A percentile compares a stretch with the other conserved stretches of the same genome.
Evolutionary conservation across 2,329 filamentous ascomycete species (phyloP).

Genomic region (Periconia sp.): DNA sequence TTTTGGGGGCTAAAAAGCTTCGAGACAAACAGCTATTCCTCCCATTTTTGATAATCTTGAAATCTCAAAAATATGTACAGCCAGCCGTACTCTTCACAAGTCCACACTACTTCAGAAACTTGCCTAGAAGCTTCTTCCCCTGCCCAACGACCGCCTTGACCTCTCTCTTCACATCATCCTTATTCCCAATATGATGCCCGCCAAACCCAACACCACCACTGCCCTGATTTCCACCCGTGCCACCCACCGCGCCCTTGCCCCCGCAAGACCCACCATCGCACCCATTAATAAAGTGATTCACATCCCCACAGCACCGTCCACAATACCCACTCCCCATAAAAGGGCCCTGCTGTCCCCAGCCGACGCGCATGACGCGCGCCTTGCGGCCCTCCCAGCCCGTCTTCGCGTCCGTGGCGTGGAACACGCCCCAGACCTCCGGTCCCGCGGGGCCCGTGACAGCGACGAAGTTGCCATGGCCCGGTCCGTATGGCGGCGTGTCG

Average conservation of each 20-base stretch:
- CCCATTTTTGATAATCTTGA: no score
- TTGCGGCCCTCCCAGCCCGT: conserved; percentile 51
- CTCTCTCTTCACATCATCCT: conserved; percentile 19
- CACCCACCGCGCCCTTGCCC: conserved; percentile 24
- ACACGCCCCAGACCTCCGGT: conserved; percentile 47
- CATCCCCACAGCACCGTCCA: conserved; percentile 33
- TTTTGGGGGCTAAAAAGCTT: no score
- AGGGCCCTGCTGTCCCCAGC: conserved; percentile 39
- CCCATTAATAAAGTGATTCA: conserved; percentile 35
- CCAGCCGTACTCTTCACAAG: neutral
- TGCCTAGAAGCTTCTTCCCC: conserved; percentile 26
- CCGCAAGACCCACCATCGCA: conserved; percentile 30
- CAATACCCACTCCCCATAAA: conserved; percentile 48
- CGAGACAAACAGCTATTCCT: no score
- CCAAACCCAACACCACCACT: conserved; percentile 1
- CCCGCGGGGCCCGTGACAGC: conserved; percentile 35
- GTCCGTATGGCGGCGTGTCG: conserved; percentile 46
- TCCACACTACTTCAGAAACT: conserved; percentile 33
- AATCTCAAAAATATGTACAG: no score
- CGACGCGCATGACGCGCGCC: conserved; percentile 49
- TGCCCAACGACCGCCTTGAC: conserved; percentile 24
- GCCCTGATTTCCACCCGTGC: conserved; percentile 18
- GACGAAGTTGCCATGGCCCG: conserved; percentile 51
- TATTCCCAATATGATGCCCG: neutral
- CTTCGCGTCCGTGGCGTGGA: conserved; percentile 50